Conservation (phyloP, 345 rosid species). For the Salix caprea region DNA sequence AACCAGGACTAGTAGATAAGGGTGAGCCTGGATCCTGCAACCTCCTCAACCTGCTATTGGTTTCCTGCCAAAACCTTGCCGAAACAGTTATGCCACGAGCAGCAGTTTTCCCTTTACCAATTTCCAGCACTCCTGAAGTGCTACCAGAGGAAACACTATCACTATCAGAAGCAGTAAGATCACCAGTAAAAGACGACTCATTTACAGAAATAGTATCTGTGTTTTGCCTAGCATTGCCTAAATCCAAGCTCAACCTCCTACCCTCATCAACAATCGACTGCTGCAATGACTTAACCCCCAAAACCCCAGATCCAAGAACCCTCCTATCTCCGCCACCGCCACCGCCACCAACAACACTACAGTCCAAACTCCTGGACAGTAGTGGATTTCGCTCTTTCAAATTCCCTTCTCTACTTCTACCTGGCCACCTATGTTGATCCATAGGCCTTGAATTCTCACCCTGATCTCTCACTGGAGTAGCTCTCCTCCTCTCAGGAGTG, state of each 20-base stretch:
- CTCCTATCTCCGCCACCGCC: constrained; percentile 29
- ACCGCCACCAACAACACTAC: constrained; percentile 27
- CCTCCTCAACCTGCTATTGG: constrained; percentile 80
- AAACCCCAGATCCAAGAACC: constrained; percentile 60
- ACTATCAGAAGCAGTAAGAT: constrained; percentile 65
- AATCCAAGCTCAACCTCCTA: constrained; percentile 57
- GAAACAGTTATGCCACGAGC: constrained; percentile 47
- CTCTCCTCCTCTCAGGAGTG: constrained; percentile 48
- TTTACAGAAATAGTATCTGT: constrained; percentile 40
- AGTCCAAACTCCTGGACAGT: constrained; percentile 61
- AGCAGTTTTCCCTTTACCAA: constrained; percentile 42
- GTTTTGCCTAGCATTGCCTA: constrained; percentile 37
- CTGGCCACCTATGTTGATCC: constrained; percentile 80
- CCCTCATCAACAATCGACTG: constrained; percentile 52
- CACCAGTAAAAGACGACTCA: constrained; percentile 45
- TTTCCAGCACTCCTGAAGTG: constrained; percentile 52
- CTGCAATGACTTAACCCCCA: constrained; percentile 44
- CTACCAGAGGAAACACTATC: constrained; percentile 81
- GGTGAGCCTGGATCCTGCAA: constrained; percentile 85
- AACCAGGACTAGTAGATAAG: constrained; percentile 52
- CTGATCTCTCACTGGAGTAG: constrained; percentile 44
- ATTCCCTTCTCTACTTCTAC: constrained; percentile 51
- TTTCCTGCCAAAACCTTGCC: constrained; percentile 93
- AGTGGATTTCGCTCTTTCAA: constrained; percentile 18
- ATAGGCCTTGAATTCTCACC: constrained; percentile 46